A percentile compares a stretch with the other conserved stretches of the same genome.
Evolutionary conservation across 192 early-diverging fungal genomes (phyloP).

Genomic region (Backusella parvicylindrica): DNA sequence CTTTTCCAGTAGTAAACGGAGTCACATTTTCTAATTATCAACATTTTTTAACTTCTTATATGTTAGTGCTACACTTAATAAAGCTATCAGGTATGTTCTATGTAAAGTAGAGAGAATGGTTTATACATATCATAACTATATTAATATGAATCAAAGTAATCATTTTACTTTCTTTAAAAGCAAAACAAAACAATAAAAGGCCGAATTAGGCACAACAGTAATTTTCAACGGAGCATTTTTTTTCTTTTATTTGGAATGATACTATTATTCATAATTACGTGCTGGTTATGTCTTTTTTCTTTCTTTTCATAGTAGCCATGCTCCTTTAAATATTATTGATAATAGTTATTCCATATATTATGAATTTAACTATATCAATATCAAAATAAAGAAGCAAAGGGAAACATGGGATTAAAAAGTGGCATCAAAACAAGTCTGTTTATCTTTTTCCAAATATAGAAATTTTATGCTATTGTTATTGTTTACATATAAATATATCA

Average conservation of each 20-base stretch:
- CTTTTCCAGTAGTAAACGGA: neutral
- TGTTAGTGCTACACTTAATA: neutral
- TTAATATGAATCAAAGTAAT: neutral
- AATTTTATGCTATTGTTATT: constrained; percentile 4
- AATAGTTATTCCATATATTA: neutral
- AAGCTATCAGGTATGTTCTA: neutral
- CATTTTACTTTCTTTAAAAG: neutral
- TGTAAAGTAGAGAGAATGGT: no score
- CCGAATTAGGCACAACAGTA: neutral
- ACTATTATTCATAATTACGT: neutral
- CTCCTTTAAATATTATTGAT: neutral
- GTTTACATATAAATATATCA: neutral
- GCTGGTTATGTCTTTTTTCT: neutral
- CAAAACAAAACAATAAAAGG: neutral
- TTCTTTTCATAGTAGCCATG: neutral
- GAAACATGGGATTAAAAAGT: neutral
- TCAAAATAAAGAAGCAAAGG: neutral
- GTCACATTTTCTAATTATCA: neutral
- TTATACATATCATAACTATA: neutral
- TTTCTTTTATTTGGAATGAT: neutral
- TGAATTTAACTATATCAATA: neutral
- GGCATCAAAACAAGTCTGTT: neutral
- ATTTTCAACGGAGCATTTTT: neutral
- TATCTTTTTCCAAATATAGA: constrained; percentile 3
- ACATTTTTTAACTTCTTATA: neutral